phyloP scores from a whole-genome alignment of 495 filamentous ascomycete genomes.

The Trichoderma asperelloides region DNA sequence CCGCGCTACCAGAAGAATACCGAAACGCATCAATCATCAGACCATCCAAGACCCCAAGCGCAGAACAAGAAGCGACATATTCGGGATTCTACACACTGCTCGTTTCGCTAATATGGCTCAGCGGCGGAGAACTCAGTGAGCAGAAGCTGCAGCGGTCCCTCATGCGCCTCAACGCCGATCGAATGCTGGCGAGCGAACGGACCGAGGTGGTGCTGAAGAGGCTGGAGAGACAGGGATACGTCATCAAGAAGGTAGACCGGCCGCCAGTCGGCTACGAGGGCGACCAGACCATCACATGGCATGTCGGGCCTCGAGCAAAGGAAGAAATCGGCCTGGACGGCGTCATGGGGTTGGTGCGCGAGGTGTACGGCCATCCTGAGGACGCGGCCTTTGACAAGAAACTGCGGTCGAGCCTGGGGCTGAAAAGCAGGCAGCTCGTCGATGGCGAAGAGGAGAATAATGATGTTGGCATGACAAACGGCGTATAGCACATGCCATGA shows the following conservation, averaged over 20 bases:
- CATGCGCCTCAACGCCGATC: constrained; percentile 62
- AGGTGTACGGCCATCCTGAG: constrained; percentile 43
- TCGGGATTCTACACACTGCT: constrained; percentile 71
- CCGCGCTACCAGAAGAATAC: constrained; percentile 55
- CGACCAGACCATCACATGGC: constrained; percentile 69
- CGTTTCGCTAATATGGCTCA: constrained; percentile 61
- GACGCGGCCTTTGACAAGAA: constrained; percentile 42
- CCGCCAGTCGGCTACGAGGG: constrained; percentile 38
- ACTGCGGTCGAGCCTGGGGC: constrained; percentile 44
- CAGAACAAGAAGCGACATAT: constrained; percentile 64
- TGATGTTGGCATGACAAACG: background rate
- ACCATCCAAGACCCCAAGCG: constrained; percentile 56
- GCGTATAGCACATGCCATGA: background rate
- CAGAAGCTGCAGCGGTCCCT: constrained; percentile 66
- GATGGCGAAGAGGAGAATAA: constrained; percentile 24
- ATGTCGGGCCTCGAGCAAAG: constrained; percentile 76
- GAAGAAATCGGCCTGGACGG: constrained; percentile 70
- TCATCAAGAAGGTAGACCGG: constrained; percentile 61
- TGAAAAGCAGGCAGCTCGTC: constrained; percentile 27
- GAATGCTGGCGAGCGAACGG: constrained; percentile 56
- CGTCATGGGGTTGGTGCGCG: constrained; percentile 59
- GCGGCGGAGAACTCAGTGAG: constrained; percentile 62
- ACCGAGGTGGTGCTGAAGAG: constrained; percentile 67
- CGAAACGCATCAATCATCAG: constrained; percentile 55
- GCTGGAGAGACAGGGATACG: constrained; percentile 74